phyloP scores from a whole-genome alignment of 306 rosid species.

The Aeschynomene evenia region DNA sequence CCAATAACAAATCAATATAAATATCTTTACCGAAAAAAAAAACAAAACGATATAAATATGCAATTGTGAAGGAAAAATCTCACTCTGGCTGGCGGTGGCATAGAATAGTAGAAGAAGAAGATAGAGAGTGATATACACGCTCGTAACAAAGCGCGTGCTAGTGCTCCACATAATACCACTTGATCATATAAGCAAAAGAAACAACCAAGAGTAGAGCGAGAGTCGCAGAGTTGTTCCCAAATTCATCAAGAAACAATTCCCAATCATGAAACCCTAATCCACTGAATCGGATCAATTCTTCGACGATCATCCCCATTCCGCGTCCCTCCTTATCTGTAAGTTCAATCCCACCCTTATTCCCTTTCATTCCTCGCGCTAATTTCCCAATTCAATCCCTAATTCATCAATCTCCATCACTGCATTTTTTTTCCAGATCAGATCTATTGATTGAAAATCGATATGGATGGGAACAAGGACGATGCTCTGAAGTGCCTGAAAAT shows the following conservation, averaged over 20 bases:
- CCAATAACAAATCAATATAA: too few relatives aligned
- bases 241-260: not conserved
- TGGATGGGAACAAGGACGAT: conserved; percentile 97
- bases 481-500: conserved; percentile 77
- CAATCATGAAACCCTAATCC: conserved; percentile 45
- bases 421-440: not conserved
- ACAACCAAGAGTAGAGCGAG: not conserved
- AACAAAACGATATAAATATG: not conserved
- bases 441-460: conserved; percentile 17
- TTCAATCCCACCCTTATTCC: conserved; percentile 17
- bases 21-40: not conserved
- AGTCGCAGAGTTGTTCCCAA: not conserved
- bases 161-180: not conserved
- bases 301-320: not conserved
- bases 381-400: not conserved
- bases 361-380: not conserved
- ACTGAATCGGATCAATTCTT: conserved; percentile 11
- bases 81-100: not conserved
- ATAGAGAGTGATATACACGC: not conserved
- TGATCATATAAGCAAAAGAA: not conserved
- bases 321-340: conserved; percentile 44
- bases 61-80: not conserved
- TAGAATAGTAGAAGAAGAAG: not conserved
- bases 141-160: not conserved
- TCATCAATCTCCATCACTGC: not conserved